These are phyloP conservation scores for Hanseniaspora valbyensis DNA, from an alignment of 805 yeast genomes.

Conservation along the genomic window DNA sequence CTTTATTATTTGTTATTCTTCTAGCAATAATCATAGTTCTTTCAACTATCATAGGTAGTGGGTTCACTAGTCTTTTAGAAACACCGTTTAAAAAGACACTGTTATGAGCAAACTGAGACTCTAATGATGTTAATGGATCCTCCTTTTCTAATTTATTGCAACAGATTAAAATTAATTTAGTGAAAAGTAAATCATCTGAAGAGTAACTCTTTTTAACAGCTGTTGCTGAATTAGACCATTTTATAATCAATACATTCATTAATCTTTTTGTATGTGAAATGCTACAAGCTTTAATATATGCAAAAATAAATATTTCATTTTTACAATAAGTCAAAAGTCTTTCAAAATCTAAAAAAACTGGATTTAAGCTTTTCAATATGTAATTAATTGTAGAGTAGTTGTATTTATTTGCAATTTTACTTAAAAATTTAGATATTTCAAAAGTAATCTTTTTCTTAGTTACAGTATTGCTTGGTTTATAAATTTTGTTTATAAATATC, in stretches of 20 bases:
- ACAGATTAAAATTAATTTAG: conserved; percentile 21
- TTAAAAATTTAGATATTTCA: neutral
- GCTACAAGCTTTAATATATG: conserved; percentile 17
- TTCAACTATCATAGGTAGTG: conserved; percentile 23
- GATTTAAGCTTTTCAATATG: conserved; percentile 7
- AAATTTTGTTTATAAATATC: conserved; percentile 2
- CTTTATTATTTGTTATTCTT: conserved; percentile 20
- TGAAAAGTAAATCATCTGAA: conserved; percentile 20
- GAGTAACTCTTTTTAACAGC: conserved; percentile 10
- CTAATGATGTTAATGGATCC: conserved; percentile 9
- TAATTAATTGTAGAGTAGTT: neutral
- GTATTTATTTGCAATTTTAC: neutral
- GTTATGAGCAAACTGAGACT: conserved; percentile 17
- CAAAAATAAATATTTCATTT: conserved; percentile 2
- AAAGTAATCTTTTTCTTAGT: conserved; percentile 2
- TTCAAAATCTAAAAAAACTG: conserved; percentile 6
- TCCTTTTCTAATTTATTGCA: conserved; percentile 15
- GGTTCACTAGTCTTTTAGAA: conserved; percentile 24
- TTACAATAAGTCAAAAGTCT: neutral
- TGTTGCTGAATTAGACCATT: conserved; percentile 16
- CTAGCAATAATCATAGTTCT: conserved; percentile 30
- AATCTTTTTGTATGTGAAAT: conserved; percentile 3
- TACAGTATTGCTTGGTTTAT: neutral
- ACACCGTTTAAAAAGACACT: conserved; percentile 23
- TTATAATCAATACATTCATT: neutral